Conservation (phyloP, 2,329 filamentous ascomycete genomes). For the Elsinoe perseae region DNA sequence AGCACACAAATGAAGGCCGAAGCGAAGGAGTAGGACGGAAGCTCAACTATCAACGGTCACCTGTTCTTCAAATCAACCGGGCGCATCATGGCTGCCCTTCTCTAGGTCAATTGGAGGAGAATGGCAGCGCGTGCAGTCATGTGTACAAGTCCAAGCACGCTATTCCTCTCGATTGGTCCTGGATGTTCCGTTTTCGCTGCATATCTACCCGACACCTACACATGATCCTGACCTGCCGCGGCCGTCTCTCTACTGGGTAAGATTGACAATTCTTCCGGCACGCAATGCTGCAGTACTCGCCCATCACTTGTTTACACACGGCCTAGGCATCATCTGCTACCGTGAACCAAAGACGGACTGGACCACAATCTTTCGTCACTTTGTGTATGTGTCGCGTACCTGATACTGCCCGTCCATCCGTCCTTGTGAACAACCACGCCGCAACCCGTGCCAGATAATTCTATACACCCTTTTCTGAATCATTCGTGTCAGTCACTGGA, state of each 20-base stretch:
- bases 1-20: not conserved
- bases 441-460: not conserved
- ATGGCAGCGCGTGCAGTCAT: not conserved
- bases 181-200: constrained; percentile 7
- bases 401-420: constrained; percentile 6
- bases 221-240: constrained; percentile 10
- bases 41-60: not conserved
- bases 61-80: not conserved
- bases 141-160: not conserved
- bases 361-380: not conserved
- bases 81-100: not conserved
- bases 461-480: not conserved
- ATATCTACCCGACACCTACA: constrained; percentile 16
- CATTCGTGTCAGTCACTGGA: constrained; percentile 1
- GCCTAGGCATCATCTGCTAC: constrained; percentile 1
- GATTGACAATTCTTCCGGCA: constrained; percentile 12
- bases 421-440: constrained; percentile 11
- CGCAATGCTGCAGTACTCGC: not conserved
- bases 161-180: constrained; percentile 13
- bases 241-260: not conserved
- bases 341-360: not conserved
- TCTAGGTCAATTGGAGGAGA: not conserved
- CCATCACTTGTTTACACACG: not conserved
- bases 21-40: no score
- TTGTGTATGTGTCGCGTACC: not conserved